Evolutionary conservation across 441 rosid genomes (phyloP).

Genomic region (Hura crepitans): DNA sequence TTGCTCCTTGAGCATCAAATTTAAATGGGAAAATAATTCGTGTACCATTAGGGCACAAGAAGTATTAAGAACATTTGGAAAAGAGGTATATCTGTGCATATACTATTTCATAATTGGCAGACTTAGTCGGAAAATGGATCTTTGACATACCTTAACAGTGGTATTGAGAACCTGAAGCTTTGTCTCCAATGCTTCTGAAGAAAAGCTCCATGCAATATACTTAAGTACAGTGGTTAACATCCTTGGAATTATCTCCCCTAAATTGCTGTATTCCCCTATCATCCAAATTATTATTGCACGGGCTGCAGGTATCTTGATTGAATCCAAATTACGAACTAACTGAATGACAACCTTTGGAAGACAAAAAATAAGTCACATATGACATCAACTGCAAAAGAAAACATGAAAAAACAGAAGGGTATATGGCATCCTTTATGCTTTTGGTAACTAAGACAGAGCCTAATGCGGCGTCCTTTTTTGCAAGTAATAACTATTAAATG

Average conservation of each 20-base stretch:
- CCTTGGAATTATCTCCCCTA: slow-evolving; percentile 71
- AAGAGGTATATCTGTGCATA: background rate
- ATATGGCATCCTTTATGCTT: background rate
- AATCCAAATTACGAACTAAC: slow-evolving; percentile 73
- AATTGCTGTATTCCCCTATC: slow-evolving; percentile 74
- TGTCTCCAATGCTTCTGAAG: slow-evolving; percentile 75
- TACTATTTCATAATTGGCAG: background rate
- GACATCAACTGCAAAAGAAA: slow-evolving; percentile 3
- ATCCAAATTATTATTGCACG: slow-evolving; percentile 93
- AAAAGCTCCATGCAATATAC: slow-evolving; percentile 90
- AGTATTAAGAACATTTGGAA: background rate
- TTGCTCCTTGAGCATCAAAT: slow-evolving; percentile 6
- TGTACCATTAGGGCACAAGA: slow-evolving; percentile 9
- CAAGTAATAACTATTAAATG: background rate
- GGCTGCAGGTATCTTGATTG: slow-evolving; percentile 76
- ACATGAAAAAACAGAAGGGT: background rate
- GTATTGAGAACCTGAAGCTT: slow-evolving; percentile 90
- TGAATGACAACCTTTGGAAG: slow-evolving; percentile 64
- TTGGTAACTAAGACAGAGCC: background rate
- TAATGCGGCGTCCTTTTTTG: background rate
- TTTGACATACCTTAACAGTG: slow-evolving; percentile 55
- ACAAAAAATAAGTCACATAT: slow-evolving; percentile 11
- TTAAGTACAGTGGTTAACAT: slow-evolving; percentile 66
- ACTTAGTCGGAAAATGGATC: slow-evolving; percentile 9
- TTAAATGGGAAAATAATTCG: slow-evolving; percentile 2